Percentiles rank a stretch among this genome's conserved stretches.
phyloP scores from a whole-genome alignment of 768 basidiomycete species.

The Calocera viscosa region DNA sequence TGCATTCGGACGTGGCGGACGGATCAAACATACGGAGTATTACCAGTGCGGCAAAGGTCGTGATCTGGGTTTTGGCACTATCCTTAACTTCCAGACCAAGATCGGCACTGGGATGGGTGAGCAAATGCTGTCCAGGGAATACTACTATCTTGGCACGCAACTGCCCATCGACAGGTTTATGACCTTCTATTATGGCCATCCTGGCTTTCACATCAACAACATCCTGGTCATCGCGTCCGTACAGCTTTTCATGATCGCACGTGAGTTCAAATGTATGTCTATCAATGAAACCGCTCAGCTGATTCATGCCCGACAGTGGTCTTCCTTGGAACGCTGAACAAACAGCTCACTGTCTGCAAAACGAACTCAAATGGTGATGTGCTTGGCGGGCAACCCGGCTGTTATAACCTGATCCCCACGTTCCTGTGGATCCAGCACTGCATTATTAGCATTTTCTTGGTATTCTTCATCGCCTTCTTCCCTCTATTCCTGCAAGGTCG shows the following conservation, averaged over 20 bases:
- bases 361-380: slow-evolving; percentile 63
- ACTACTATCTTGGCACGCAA: slow-evolving; percentile 97
- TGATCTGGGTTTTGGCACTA: slow-evolving; percentile 97
- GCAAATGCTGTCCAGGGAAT: slow-evolving; percentile 97
- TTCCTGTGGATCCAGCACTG: slow-evolving; percentile 92
- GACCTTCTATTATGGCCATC: slow-evolving; percentile 99
- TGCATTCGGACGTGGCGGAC: slow-evolving; percentile 88
- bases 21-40: slow-evolving; percentile 99
- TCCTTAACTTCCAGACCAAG: slow-evolving; percentile 99
- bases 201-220: slow-evolving; percentile 99
- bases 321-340: slow-evolving; percentile 86
- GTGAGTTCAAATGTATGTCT: slow-evolving; percentile 36
- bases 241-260: slow-evolving; percentile 84
- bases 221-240: slow-evolving; percentile 97
- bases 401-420: slow-evolving; percentile 88
- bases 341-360: slow-evolving; percentile 62
- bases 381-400: slow-evolving; percentile 67
- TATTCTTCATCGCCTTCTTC: slow-evolving; percentile 94
- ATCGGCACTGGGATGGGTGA: slow-evolving; percentile 99
- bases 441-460: slow-evolving; percentile 96
- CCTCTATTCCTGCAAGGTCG: slow-evolving; percentile 89
- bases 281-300: slow-evolving; percentile 15
- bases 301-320: slow-evolving; percentile 47
- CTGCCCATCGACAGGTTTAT: slow-evolving; percentile 96
- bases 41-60: slow-evolving; percentile 98